Percentiles rank a stretch among this genome's conserved stretches.
Evolutionary conservation across 306 rosid genomes (phyloP).

Genomic region (Crataegus laevigata): DNA sequence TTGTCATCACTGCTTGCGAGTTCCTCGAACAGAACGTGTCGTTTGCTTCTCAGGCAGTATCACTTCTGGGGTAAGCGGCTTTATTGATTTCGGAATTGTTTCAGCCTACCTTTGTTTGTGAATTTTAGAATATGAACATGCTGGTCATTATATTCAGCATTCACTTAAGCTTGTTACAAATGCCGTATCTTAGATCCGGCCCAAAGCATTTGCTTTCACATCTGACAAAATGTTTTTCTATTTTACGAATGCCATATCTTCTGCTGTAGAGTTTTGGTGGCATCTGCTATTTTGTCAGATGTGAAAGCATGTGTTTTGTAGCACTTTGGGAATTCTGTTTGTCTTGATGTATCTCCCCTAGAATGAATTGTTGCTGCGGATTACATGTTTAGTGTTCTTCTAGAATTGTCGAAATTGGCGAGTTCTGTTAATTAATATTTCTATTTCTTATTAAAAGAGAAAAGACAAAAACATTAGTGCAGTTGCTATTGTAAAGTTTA

Average conservation of each 20-base stretch:
- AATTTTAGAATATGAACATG: neutral
- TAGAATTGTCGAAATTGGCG: neutral
- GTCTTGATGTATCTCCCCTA: neutral
- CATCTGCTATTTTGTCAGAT: neutral
- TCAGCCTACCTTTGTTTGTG: neutral
- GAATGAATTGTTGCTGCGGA: neutral
- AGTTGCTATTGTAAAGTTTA: neutral
- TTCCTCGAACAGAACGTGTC: slow-evolving; percentile 86
- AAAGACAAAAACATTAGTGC: neutral
- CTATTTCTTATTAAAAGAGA: too few relatives aligned
- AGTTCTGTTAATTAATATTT: too few relatives aligned
- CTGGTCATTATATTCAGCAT: neutral
- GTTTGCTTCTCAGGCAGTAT: slow-evolving; percentile 70
- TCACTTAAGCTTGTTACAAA: neutral
- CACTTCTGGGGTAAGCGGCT: slow-evolving; percentile 65
- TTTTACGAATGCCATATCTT: neutral
- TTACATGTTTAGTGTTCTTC: neutral
- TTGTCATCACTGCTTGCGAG: slow-evolving; percentile 91
- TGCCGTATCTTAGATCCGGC: neutral
- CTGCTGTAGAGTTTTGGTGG: neutral
- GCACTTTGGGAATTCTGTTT: too few relatives aligned
- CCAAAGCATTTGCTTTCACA: neutral
- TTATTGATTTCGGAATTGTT: neutral
- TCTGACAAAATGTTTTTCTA: neutral
- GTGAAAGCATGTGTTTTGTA: too few relatives aligned